phyloP scores from a whole-genome alignment of 352 stramenopile species.

The Globisporangium iwayamae region DNA sequence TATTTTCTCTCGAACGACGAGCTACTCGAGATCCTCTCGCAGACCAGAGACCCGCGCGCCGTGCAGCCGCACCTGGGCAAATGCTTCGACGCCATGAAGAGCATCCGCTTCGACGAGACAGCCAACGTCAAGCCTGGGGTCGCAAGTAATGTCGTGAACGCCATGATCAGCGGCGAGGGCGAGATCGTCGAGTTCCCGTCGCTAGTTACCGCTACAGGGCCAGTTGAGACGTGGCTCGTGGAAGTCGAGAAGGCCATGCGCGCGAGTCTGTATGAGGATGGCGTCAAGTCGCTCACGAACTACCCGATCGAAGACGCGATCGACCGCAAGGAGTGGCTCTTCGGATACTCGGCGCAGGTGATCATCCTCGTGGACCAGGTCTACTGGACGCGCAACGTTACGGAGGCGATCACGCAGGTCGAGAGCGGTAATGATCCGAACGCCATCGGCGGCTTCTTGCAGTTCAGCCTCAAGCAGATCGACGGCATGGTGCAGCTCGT shows the following conservation, averaged over 20 bases:
- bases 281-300: constrained; percentile 75
- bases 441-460: constrained; percentile 80
- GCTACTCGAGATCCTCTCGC: constrained; percentile 88
- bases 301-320: constrained; percentile 89
- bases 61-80: constrained; percentile 90
- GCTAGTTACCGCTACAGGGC: constrained; percentile 73
- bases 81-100: constrained; percentile 93
- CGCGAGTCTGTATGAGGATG: constrained; percentile 81
- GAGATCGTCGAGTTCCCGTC: constrained; percentile 81
- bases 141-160: constrained; percentile 56
- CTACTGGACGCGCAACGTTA: constrained; percentile 90
- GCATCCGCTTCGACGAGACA: constrained; percentile 78
- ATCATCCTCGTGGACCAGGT: constrained; percentile 91
- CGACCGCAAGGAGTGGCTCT: constrained; percentile 87
- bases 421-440: constrained; percentile 57
- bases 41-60: constrained; percentile 86
- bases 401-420: constrained; percentile 71
- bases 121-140: constrained; percentile 21
- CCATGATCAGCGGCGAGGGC: constrained; percentile 85
- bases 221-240: constrained; percentile 86
- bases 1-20: constrained; percentile 94
- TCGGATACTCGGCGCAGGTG: constrained; percentile 81
- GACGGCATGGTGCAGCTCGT: constrained; percentile 92
- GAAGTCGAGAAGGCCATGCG: constrained; percentile 89
- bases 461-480: constrained; percentile 90